Base-by-base conservation (phyloP, 2,329 filamentous ascomycete genomes). In the Neonectria magnoliae region DNA sequence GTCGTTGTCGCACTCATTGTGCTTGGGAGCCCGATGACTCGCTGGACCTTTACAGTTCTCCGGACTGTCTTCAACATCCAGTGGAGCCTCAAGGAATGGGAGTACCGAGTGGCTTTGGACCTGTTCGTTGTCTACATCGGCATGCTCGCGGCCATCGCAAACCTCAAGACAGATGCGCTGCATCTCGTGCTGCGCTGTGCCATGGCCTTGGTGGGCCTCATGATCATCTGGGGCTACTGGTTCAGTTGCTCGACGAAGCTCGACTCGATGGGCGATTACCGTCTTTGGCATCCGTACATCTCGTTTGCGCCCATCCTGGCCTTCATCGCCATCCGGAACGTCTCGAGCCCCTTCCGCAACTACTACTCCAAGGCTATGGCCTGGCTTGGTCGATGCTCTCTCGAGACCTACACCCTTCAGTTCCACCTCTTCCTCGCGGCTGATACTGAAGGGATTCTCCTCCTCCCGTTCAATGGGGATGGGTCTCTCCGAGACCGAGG, bases 381-480 rank as follows among this genome's bases (percentile, higher is more conserved):
- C 0, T 86, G 82, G 78, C 75, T 90, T 0, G 88, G 89, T 1
- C 79, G 79, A 5, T 84, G 83, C 65, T 87, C 86, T 0, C 81
- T 89, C 1, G 88, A 90, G 74, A 84, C 86, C 1, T 89, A 87
- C 65, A 80, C 88, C 1, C 77, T 91, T 42, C 87, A 90, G 62
- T 85, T 85, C 71, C 89, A 91, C 71, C 81, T 89, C 56, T 87
- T 87, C 81, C 82, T 90, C 8, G 86, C 87, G 1, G 86, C 83
- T 6, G 86, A 90, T 68, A 84, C 85, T 4, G 83, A 82, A 44
- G 86, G 84, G 0, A 71, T 86, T 5, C 58, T 73, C 3, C 52
- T 74, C 5, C 66, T 73, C 4, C 62, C 60, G 7, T 73, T 73
- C 57, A 20, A 60, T n/a, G 70, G 70, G 0, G 68, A 73, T 1